Conservation (phyloP, 1,139 yeast species). For the Suhomyces guaymorum region DNA sequence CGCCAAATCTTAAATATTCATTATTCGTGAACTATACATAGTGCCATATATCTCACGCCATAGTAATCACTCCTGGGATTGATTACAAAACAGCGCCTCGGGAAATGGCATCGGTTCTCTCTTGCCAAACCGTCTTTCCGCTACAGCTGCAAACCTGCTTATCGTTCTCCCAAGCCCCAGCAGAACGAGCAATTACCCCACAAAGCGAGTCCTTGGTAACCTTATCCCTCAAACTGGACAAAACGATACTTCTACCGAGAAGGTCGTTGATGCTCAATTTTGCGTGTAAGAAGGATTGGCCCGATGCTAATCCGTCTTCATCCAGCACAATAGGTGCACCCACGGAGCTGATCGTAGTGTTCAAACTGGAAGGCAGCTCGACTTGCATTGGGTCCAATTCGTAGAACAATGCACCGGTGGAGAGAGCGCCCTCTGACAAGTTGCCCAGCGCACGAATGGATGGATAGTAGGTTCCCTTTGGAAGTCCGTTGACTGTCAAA, state of each 20-base stretch:
- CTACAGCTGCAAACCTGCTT: constrained; percentile 92
- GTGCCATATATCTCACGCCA: no score
- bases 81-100: constrained; percentile 40
- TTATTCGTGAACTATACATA: no score
- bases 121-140: constrained; percentile 97
- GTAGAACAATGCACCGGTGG: constrained; percentile 59
- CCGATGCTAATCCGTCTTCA: constrained; percentile 33
- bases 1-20: no score
- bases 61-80: background rate
- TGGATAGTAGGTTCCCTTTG: constrained; percentile 67
- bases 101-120: constrained; percentile 68
- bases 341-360: constrained; percentile 40
- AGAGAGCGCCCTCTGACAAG: constrained; percentile 68
- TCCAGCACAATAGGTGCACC: constrained; percentile 35
- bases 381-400: constrained; percentile 45
- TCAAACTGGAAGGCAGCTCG: constrained; percentile 31
- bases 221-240: constrained; percentile 46
- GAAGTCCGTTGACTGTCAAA: constrained; percentile 71
- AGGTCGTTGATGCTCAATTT: constrained; percentile 58
- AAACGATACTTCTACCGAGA: constrained; percentile 79
- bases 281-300: constrained; percentile 66
- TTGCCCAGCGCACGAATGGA: constrained; percentile 72
- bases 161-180: constrained; percentile 96
- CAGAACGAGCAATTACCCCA: constrained; percentile 93
- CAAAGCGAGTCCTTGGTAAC: constrained; percentile 52